A percentile compares a stretch with the other conserved stretches of the same genome.
phyloP scores from a whole-genome alignment of 495 filamentous ascomycete genomes.

The Extremus antarcticus region DNA sequence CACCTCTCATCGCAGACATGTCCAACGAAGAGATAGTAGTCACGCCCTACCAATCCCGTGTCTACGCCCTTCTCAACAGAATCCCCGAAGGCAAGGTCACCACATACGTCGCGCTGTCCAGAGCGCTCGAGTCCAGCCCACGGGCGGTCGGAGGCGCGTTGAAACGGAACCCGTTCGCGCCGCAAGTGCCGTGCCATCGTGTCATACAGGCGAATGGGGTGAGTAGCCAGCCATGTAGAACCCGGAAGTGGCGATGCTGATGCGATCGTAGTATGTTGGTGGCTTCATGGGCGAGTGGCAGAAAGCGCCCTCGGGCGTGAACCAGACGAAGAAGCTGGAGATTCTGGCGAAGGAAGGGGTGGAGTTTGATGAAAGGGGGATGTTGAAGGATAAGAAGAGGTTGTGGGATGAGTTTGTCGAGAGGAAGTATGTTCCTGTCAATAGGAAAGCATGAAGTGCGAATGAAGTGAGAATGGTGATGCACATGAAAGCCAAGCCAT shows the following conservation, averaged over 20 bases:
- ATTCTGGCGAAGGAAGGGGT: constrained; percentile 38
- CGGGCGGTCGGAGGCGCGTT: constrained; percentile 70
- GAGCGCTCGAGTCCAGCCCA: constrained; percentile 54
- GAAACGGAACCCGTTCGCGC: constrained; percentile 36
- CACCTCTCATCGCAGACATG: neutral
- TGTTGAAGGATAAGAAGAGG: constrained; percentile 28
- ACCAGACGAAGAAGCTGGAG: constrained; percentile 35
- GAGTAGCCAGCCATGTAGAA: constrained; percentile 6
- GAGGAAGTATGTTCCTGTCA: too few relatives aligned
- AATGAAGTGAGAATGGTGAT: neutral
- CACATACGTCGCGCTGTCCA: constrained; percentile 59
- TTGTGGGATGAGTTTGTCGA: constrained; percentile 34
- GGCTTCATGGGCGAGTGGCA: constrained; percentile 40
- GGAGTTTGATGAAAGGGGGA: constrained; percentile 34
- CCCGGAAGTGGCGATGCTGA: neutral
- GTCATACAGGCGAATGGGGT: constrained; percentile 30
- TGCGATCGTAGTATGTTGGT: constrained; percentile 30
- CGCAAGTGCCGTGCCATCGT: constrained; percentile 32
- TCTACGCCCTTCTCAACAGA: constrained; percentile 54
- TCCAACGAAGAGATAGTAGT: constrained; percentile 2
- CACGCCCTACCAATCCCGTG: constrained; percentile 32
- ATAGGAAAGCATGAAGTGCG: neutral
- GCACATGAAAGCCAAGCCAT: neutral
- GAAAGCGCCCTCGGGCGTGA: constrained; percentile 37
- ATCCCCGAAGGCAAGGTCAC: constrained; percentile 60